Evolutionary conservation across 164 flowering plant species (phyloP).

Genomic region (Tetrastigma voinierianum): DNA sequence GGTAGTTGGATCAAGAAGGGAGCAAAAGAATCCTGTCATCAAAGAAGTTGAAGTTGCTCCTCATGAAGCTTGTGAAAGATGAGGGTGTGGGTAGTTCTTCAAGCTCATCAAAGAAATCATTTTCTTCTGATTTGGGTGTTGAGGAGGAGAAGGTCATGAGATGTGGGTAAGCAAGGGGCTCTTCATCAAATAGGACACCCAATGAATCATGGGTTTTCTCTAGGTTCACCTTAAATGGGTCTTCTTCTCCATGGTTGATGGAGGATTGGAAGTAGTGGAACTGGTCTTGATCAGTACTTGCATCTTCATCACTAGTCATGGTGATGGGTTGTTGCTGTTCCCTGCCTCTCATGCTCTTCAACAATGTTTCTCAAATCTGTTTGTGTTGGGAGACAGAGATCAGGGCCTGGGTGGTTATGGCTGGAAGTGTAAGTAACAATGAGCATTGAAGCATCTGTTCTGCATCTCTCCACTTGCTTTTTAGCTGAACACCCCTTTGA

Average conservation of each 20-base stretch:
- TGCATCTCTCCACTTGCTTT: slow-evolving; percentile 90
- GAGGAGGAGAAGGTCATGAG: slow-evolving; percentile 36
- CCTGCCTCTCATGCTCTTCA: no score
- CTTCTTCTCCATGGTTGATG: slow-evolving; percentile 19
- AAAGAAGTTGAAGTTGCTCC: slow-evolving; percentile 27
- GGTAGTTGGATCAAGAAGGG: slow-evolving; percentile 40
- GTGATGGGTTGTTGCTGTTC: background rate
- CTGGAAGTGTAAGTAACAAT: slow-evolving; percentile 73
- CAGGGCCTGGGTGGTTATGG: slow-evolving; percentile 78
- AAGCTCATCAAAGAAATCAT: slow-evolving; percentile 88
- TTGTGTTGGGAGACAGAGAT: slow-evolving; percentile 9
- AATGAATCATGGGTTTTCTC: slow-evolving; percentile 27
- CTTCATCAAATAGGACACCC: slow-evolving; percentile 42
- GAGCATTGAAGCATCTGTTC: slow-evolving; percentile 75
- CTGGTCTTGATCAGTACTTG: slow-evolving; percentile 23
- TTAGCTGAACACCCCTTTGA: slow-evolving; percentile 91
- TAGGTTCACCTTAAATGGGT: slow-evolving; percentile 28
- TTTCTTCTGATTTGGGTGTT: slow-evolving; percentile 49
- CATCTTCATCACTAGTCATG: slow-evolving; percentile 22
- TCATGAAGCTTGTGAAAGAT: slow-evolving; percentile 52
- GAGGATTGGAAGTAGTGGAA: slow-evolving; percentile 42
- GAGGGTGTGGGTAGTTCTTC: slow-evolving; percentile 77
- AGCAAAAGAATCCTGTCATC: slow-evolving; percentile 63
- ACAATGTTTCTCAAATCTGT: no score
- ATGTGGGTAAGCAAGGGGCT: slow-evolving; percentile 41